A percentile compares a stretch with the other conserved stretches of the same genome.
Evolutionary conservation across 305 asterid species (phyloP).

Genomic region (Fraxinus floribunda): DNA sequence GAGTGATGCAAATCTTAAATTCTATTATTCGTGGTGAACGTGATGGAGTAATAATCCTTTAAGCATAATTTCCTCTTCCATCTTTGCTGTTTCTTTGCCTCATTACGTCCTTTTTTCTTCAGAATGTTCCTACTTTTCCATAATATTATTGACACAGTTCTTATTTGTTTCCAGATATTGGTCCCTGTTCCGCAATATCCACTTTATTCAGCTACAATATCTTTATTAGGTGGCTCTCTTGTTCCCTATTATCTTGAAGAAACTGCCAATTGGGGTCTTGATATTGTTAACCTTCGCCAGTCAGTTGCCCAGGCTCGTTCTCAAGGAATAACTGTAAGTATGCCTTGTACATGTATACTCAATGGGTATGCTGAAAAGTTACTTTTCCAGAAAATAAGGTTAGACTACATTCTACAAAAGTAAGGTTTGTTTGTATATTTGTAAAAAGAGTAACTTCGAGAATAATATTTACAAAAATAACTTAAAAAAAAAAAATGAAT

Average conservation of each 20-base stretch:
- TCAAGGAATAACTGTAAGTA: constrained; percentile 82
- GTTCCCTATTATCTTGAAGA: constrained; percentile 98
- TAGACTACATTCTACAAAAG: neutral
- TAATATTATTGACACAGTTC: constrained; percentile 7
- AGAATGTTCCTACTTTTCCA: neutral
- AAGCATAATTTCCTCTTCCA: constrained; percentile 6
- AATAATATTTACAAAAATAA: neutral
- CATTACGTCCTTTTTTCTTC: neutral
- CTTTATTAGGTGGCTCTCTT: constrained; percentile 86
- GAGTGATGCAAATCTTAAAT: constrained; percentile 87
- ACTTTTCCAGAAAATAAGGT: neutral
- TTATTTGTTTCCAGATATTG: constrained; percentile 52
- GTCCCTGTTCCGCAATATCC: constrained; percentile 99
- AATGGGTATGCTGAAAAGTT: neutral
- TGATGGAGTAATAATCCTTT: constrained; percentile 69
- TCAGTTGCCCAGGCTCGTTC: constrained; percentile 86
- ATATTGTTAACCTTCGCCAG: constrained; percentile 69
- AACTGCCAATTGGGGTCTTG: constrained; percentile 99
- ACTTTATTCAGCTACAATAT: constrained; percentile 90
- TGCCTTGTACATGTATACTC: neutral
- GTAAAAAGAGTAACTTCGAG: neutral
- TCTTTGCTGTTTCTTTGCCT: neutral
- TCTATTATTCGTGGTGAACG: constrained; percentile 55
- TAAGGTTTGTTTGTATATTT: neutral
- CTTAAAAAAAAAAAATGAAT: neutral